phyloP scores from a whole-genome alignment of 2,329 filamentous ascomycete species.

The Dendrostoma leiphaemia region DNA sequence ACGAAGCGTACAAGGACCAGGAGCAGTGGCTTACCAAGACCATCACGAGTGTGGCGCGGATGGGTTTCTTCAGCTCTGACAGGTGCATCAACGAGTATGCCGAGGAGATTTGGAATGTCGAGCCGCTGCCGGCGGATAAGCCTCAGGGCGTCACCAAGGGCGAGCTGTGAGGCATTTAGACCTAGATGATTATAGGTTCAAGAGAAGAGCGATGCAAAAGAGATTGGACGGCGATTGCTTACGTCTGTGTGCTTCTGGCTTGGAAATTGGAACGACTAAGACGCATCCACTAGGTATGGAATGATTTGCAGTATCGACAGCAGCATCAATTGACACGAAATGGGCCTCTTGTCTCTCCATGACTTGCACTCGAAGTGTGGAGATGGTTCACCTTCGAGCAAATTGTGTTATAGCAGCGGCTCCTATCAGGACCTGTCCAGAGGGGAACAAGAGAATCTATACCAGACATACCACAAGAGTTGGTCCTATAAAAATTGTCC shows the following conservation, averaged over 20 bases:
- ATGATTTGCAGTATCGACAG: neutral
- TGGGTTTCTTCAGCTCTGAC: constrained; percentile 97
- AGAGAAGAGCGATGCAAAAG: neutral
- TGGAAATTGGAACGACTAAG: neutral
- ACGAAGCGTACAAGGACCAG: constrained; percentile 87
- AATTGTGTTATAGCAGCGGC: no score
- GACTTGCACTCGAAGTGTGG: no score
- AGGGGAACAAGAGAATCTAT: no score
- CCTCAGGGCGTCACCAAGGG: constrained; percentile 12
- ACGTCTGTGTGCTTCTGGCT: neutral
- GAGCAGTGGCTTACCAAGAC: constrained; percentile 91
- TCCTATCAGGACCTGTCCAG: no score
- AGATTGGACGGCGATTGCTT: neutral
- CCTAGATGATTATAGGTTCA: neutral
- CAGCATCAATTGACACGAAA: neutral
- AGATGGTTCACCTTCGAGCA: no score
- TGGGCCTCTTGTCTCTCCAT: neutral
- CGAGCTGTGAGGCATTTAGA: constrained; percentile 11
- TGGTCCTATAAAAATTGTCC: no score
- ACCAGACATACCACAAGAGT: no score
- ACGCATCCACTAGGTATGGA: neutral
- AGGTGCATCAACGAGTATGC: constrained; percentile 97
- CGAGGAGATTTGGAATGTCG: constrained; percentile 90
- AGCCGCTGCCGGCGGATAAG: constrained; percentile 62
- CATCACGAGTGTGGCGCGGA: constrained; percentile 83